Evolutionary conservation across 1,284 basidiomycete genomes (phyloP).

Genomic region (Singerocomus inundabilis): DNA sequence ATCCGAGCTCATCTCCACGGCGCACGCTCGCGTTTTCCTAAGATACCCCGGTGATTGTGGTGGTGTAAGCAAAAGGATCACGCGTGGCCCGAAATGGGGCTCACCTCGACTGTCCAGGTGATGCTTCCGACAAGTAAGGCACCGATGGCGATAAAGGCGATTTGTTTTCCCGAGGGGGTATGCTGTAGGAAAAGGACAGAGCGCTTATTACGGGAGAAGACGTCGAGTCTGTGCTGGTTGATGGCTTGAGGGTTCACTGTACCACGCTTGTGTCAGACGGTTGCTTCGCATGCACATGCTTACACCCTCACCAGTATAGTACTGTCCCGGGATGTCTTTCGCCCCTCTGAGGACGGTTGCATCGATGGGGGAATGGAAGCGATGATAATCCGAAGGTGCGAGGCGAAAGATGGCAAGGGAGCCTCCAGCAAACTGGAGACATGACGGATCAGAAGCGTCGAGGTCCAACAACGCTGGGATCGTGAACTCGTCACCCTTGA

Average conservation of each 20-base stretch:
- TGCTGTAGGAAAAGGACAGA: constrained; percentile 56
- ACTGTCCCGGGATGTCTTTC: constrained; percentile 53
- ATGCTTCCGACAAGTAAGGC: constrained; percentile 63
- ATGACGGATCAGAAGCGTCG: constrained; percentile 37
- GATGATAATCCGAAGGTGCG: constrained; percentile 82
- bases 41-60: not conserved
- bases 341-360: constrained; percentile 50
- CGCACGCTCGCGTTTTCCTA: constrained; percentile 38
- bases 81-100: no score
- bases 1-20: constrained; percentile 59
- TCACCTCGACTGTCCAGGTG: constrained; percentile 44
- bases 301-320: constrained; percentile 49
- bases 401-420: constrained; percentile 71
- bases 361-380: constrained; percentile 79
- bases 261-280: not conserved
- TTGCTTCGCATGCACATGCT: not conserved
- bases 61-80: no score
- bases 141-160: constrained; percentile 64
- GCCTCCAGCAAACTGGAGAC: constrained; percentile 44
- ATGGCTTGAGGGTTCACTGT: constrained; percentile 80
- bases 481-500: constrained; percentile 76
- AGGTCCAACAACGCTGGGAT: constrained; percentile 58
- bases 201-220: constrained; percentile 72
- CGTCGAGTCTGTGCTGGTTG: constrained; percentile 67
- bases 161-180: constrained; percentile 39